Evolutionary conservation across 2,329 filamentous ascomycete species (phyloP).

Genomic region (Phyllosticta citribraziliensis): DNA sequence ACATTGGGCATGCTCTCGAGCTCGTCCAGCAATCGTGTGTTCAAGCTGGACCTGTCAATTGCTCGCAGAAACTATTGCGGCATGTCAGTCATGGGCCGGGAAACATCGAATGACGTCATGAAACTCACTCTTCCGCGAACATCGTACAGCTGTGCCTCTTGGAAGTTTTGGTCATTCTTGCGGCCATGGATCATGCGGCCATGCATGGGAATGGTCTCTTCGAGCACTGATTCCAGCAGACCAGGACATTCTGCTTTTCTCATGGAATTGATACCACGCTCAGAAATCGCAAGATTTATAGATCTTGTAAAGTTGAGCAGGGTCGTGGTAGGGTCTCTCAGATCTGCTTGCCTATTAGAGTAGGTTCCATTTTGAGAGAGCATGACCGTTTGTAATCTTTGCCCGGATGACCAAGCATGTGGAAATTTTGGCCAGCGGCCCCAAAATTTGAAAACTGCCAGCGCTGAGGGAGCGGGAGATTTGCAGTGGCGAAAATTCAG

Average conservation of each 20-base stretch:
- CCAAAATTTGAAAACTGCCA: neutral
- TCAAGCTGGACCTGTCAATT: constrained; percentile 74
- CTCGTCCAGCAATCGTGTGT: constrained; percentile 73
- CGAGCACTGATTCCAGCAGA: constrained; percentile 64
- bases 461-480: neutral
- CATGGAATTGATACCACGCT: constrained; percentile 86
- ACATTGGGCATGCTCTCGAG: constrained; percentile 81
- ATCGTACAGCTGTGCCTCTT: constrained; percentile 83
- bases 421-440: neutral
- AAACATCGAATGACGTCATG: constrained; percentile 4
- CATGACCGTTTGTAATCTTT: neutral
- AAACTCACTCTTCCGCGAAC: constrained; percentile 65
- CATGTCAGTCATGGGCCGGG: neutral
- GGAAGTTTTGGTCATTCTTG: constrained; percentile 56
- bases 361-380: neutral
- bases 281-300: constrained; percentile 94
- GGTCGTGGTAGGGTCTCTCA: constrained; percentile 70
- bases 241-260: constrained; percentile 55
- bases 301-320: constrained; percentile 95
- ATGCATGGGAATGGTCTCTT: constrained; percentile 79
- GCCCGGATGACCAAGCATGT: neutral
- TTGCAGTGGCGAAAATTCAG: neutral
- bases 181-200: constrained; percentile 91
- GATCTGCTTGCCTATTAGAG: constrained; percentile 49
- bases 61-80: constrained; percentile 65